These are phyloP conservation scores for Diaporthe velutina DNA, from an alignment of 2,329 filamentous ascomycete genomes.

Conservation along the genomic window DNA sequence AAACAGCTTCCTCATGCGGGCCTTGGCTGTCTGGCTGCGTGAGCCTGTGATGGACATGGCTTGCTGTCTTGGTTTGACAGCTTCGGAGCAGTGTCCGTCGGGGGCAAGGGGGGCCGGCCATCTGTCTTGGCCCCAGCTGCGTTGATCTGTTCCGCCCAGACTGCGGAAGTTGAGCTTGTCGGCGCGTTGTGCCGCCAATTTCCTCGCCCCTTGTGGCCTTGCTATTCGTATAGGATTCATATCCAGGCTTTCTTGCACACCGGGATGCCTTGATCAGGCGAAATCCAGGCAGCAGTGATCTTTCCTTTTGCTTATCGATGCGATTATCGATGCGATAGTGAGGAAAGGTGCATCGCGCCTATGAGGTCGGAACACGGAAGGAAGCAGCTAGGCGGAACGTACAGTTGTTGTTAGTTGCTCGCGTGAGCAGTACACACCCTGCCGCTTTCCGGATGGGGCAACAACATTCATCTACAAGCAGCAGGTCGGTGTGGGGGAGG, in stretches of 20 bases:
- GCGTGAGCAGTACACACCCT: neutral
- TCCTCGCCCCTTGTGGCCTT: too few species aligned
- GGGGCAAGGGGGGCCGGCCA: neutral
- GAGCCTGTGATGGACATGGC: neutral
- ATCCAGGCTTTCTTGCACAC: neutral
- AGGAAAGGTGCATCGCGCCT: too few species aligned
- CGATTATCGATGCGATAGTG: neutral
- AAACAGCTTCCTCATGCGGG: conserved; percentile 14
- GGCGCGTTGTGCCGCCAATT: too few species aligned
- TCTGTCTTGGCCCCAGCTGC: conserved; percentile 12
- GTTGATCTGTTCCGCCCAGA: neutral
- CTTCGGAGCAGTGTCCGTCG: neutral
- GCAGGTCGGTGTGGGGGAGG: neutral
- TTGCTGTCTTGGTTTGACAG: neutral
- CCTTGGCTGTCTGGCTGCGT: neutral
- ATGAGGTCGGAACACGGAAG: neutral
- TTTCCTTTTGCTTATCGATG: neutral
- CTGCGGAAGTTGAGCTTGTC: neutral
- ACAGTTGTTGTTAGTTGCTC: neutral
- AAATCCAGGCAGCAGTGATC: neutral
- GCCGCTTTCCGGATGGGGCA: neutral
- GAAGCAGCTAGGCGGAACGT: neutral
- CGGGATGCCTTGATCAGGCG: neutral
- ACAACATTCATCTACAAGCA: neutral
- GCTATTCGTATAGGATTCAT: neutral